Evolutionary conservation across 306 rosid species (phyloP).

Genomic region (Ochetophila trinervis): DNA sequence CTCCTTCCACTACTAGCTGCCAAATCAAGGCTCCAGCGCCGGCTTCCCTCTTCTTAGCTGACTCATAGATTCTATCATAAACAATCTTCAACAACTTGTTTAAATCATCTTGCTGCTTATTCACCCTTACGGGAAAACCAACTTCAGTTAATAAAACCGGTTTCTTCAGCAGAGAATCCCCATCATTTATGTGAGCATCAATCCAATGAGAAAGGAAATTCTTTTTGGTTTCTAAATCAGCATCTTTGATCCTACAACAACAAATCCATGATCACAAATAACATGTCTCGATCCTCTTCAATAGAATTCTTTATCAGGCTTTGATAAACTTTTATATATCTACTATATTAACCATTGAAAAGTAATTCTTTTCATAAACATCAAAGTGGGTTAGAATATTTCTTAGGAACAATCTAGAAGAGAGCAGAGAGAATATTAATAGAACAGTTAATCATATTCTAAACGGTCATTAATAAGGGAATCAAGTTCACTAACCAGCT

Average conservation of each 20-base stretch:
- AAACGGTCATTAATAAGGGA: background rate
- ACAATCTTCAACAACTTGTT: slow-evolving; percentile 1
- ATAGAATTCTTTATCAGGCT: too few species aligned
- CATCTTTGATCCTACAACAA: slow-evolving; percentile 11
- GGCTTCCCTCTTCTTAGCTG: slow-evolving; percentile 14
- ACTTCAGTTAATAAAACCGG: slow-evolving; percentile 22
- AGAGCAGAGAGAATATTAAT: background rate
- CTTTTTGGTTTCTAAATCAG: slow-evolving; percentile 4
- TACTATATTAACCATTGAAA: too few species aligned
- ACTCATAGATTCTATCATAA: slow-evolving; percentile 11
- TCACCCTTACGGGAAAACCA: slow-evolving; percentile 6
- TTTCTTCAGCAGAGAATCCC: slow-evolving; percentile 19
- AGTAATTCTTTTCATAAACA: too few species aligned
- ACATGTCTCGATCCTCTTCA: background rate
- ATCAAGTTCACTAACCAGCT: slow-evolving; percentile 12
- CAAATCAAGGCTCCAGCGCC: slow-evolving; percentile 26
- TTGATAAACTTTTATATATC: too few species aligned
- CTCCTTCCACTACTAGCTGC: slow-evolving; percentile 24
- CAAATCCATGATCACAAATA: background rate
- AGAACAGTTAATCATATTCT: background rate
- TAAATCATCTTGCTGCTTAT: background rate
- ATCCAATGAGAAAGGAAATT: slow-evolving; percentile 21
- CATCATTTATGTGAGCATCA: slow-evolving; percentile 18
- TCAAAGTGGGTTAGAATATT: too few species aligned
- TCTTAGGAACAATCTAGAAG: too few species aligned